Conservation (phyloP, 768 basidiomycete species). For the Pleurotus salmoneostramineus region DNA sequence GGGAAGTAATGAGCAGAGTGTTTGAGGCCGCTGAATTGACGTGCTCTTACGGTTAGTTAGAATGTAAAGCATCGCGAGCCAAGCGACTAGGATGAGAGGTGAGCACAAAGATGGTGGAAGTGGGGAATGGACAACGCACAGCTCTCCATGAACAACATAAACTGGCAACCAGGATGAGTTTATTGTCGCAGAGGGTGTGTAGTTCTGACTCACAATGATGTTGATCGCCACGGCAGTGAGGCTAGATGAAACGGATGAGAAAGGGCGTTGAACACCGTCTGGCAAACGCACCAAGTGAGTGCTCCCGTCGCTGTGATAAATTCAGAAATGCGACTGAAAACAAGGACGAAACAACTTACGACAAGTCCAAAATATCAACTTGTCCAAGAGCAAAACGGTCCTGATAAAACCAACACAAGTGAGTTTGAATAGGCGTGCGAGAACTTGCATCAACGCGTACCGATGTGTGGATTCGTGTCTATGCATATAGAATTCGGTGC, state of each 20-base stretch:
- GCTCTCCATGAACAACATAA: neutral
- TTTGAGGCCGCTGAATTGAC: too few species aligned
- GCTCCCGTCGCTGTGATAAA: neutral
- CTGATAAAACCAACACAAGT: neutral
- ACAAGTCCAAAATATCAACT: constrained; percentile 4
- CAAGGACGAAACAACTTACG: neutral
- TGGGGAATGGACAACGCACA: neutral
- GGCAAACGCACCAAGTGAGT: neutral
- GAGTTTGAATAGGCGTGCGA: neutral
- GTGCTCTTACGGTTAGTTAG: neutral
- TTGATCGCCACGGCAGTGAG: neutral
- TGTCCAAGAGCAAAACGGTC: neutral
- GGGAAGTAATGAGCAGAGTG: neutral
- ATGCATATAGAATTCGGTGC: neutral
- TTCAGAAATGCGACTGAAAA: neutral
- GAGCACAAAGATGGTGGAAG: neutral
- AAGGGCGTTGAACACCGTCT: neutral
- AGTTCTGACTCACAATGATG: neutral
- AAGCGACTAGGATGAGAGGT: neutral
- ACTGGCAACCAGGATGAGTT: neutral
- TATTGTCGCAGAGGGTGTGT: neutral
- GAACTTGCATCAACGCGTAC: neutral
- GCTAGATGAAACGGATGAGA: neutral
- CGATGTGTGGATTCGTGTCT: neutral
- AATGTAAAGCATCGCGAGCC: neutral